These are phyloP conservation scores for Puya raimondii DNA, from an alignment of 176 grass and related monocot genomes.

Conservation along the genomic window DNA sequence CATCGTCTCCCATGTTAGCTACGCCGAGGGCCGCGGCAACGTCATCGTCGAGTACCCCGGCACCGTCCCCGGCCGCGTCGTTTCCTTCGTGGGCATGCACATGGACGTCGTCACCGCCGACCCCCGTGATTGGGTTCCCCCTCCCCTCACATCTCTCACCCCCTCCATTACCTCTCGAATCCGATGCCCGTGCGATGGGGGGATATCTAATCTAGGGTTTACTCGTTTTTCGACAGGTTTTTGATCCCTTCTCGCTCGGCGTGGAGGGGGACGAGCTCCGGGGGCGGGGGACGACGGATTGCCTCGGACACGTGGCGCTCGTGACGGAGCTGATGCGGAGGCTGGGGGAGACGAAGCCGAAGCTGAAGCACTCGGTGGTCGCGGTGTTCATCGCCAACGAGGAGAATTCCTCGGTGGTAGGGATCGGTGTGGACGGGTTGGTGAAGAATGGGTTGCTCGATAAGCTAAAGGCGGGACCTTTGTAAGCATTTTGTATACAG, in stretches of 20 bases:
- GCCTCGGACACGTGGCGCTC: constrained; percentile 85
- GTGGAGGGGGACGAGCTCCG: constrained; percentile 68
- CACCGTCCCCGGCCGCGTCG: constrained; percentile 38
- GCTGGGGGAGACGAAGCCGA: constrained; percentile 62
- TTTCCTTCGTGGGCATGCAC: constrained; percentile 95
- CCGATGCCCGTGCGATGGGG: not conserved
- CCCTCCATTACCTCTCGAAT: not conserved
- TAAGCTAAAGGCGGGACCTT: constrained; percentile 69
- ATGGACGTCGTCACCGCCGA: constrained; percentile 95
- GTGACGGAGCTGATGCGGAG: constrained; percentile 75
- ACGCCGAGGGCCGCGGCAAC: constrained; percentile 68
- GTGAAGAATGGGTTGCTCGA: constrained; percentile 83
- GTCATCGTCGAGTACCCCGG: constrained; percentile 89
- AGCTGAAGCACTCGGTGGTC: constrained; percentile 62
- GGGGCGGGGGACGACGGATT: constrained; percentile 81
- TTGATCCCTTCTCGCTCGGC: constrained; percentile 77
- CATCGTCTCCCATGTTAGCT: constrained; percentile 55
- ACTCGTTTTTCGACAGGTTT: constrained; percentile 44
- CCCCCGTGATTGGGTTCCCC: constrained; percentile 44
- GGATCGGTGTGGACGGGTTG: constrained; percentile 63
- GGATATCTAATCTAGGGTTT: not conserved
- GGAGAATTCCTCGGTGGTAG: constrained; percentile 75
- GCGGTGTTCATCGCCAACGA: constrained; percentile 95
- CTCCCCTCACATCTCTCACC: not conserved
- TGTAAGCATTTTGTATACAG: constrained; percentile 37